These are phyloP conservation scores for Penicillium digitatum DNA, from an alignment of 2,329 filamentous ascomycete species.

Conservation along the genomic window DNA sequence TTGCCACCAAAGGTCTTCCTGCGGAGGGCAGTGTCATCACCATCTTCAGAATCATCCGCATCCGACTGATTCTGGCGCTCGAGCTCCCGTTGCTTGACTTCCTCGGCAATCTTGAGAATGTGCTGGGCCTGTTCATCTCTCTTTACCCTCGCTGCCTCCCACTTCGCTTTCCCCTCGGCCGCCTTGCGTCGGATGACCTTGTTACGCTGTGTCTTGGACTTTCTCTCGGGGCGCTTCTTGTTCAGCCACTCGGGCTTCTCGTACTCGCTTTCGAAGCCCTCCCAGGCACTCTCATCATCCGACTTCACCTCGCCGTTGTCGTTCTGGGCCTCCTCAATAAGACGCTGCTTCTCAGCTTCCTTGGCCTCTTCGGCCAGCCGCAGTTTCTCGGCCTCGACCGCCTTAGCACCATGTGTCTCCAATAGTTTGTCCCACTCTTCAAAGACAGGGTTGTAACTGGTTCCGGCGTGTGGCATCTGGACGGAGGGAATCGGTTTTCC, in stretches of 20 bases:
- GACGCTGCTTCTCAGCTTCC: slow-evolving; percentile 64
- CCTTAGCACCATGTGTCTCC: slow-evolving; percentile 70
- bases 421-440: slow-evolving; percentile 78
- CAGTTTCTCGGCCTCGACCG: slow-evolving; percentile 71
- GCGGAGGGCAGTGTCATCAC: slow-evolving; percentile 62
- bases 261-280: slow-evolving; percentile 76
- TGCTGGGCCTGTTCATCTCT: slow-evolving; percentile 67
- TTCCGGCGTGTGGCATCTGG: slow-evolving; percentile 71
- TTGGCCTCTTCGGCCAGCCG: slow-evolving; percentile 64
- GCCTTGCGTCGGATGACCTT: slow-evolving; percentile 84
- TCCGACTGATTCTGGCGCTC: slow-evolving; percentile 41
- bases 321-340: slow-evolving; percentile 68
- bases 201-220: slow-evolving; percentile 82
- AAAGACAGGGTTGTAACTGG: slow-evolving; percentile 89
- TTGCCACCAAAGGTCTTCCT: slow-evolving; percentile 69
- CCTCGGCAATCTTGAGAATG: slow-evolving; percentile 64
- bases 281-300: slow-evolving; percentile 90
- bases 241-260: slow-evolving; percentile 64
- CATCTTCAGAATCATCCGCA: slow-evolving; percentile 47
- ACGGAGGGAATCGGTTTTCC: slow-evolving; percentile 78
- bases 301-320: slow-evolving; percentile 71
- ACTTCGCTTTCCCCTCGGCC: slow-evolving; percentile 70
- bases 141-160: slow-evolving; percentile 70
- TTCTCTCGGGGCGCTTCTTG: slow-evolving; percentile 74
- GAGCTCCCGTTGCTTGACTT: slow-evolving; percentile 48